These are phyloP conservation scores for Citrus glauca DNA, from an alignment of 345 rosid species.

Conservation along the genomic window DNA sequence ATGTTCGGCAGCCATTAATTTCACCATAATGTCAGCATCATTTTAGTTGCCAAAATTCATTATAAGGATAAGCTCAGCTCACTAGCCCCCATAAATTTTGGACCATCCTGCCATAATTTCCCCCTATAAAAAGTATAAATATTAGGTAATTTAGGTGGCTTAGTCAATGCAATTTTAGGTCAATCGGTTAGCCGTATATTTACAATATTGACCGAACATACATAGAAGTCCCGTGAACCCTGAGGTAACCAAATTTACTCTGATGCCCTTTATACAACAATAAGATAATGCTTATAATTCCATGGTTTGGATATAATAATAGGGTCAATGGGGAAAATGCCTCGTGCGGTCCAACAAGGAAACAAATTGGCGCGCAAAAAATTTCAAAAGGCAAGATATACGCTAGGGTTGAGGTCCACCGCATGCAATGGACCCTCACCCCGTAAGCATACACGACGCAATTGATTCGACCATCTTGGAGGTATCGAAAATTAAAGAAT, in stretches of 20 bases:
- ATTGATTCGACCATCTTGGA: not conserved
- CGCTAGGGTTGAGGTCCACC: conserved; percentile 11
- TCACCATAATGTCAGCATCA: not conserved
- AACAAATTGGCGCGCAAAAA: conserved; percentile 24
- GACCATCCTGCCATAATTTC: not conserved
- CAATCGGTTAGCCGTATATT: not conserved
- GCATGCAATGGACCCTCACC: conserved; percentile 3
- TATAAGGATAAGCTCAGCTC: not conserved
- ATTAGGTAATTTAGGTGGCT: not conserved
- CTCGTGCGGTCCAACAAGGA: not conserved
- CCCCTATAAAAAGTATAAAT: too few species aligned
- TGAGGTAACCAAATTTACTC: not conserved
- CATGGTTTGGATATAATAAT: not conserved
- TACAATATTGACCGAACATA: not conserved
- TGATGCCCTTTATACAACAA: not conserved
- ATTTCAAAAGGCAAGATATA: conserved; percentile 13
- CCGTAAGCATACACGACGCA: not conserved
- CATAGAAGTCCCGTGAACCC: conserved; percentile 5
- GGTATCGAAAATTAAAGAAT: not conserved
- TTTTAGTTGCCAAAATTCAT: not conserved
- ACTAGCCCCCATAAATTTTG: not conserved
- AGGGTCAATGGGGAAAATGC: conserved; percentile 1
- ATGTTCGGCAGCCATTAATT: too few species aligned
- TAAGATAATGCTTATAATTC: not conserved
- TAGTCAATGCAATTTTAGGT: not conserved